phyloP scores from a whole-genome alignment of 345 rosid species.

The Trapa bicornis region DNA sequence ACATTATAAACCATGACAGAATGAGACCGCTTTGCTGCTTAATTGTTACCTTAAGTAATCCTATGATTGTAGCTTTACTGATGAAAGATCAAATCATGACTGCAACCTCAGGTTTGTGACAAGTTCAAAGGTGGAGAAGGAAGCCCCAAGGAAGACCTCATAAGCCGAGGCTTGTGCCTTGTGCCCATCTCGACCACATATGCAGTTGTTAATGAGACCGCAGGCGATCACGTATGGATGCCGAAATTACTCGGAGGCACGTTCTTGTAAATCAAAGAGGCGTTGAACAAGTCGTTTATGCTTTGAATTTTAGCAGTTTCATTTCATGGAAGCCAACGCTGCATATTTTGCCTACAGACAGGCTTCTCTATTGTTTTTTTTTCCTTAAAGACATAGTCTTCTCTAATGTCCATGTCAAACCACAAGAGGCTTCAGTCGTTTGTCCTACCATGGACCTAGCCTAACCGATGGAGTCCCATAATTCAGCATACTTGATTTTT shows the following conservation, averaged over 20 bases:
- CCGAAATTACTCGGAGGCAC: slow-evolving; percentile 18
- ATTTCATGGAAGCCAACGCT: not conserved
- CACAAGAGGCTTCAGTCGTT: not conserved
- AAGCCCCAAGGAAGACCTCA: slow-evolving; percentile 36
- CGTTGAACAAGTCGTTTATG: not conserved
- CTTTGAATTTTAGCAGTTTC: not conserved
- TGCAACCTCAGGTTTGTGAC: slow-evolving; percentile 16
- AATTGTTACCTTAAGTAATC: not conserved
- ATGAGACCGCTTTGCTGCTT: not conserved
- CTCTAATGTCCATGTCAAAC: not conserved
- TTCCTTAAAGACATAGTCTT: not conserved
- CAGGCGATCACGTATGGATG: slow-evolving; percentile 43
- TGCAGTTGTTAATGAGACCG: slow-evolving; percentile 44
- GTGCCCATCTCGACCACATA: slow-evolving; percentile 65
- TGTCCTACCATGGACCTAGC: not conserved
- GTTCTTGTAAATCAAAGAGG: not conserved
- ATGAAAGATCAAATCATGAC: not conserved
- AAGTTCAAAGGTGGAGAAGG: slow-evolving; percentile 20
- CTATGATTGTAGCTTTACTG: not conserved
- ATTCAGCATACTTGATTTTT: not conserved
- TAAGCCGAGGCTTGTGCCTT: slow-evolving; percentile 70
- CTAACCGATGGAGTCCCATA: not conserved
- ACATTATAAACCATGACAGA: not conserved
- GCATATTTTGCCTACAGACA: not conserved
- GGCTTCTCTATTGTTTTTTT: too few relatives aligned